These are phyloP conservation scores for Phallus indusiatus DNA, from an alignment of 768 basidiomycete species.

Conservation along the genomic window DNA sequence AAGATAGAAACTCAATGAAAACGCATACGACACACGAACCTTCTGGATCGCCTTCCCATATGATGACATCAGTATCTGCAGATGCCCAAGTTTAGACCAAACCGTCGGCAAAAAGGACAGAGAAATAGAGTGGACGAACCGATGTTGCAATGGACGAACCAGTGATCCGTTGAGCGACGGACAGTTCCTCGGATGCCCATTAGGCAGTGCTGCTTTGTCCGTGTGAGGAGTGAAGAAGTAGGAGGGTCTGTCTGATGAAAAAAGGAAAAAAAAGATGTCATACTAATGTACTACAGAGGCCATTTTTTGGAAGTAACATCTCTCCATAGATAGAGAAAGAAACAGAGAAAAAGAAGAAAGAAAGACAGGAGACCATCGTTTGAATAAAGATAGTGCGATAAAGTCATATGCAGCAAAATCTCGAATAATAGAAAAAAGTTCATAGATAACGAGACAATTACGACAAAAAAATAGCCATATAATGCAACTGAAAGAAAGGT, in stretches of 20 bases:
- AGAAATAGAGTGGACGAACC: slow-evolving; percentile 39
- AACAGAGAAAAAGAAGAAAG: neutral
- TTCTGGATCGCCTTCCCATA: slow-evolving; percentile 86
- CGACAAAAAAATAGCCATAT: neutral
- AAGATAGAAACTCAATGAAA: neutral
- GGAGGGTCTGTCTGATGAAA: slow-evolving; percentile 64
- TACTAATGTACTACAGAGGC: neutral
- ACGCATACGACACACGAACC: slow-evolving; percentile 17
- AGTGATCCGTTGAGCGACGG: slow-evolving; percentile 84
- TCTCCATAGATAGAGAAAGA: neutral
- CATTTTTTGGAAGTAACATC: neutral
- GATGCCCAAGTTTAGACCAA: too few species aligned
- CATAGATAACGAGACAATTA: neutral
- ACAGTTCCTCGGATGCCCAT: slow-evolving; percentile 98
- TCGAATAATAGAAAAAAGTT: neutral
- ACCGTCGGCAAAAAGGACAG: neutral
- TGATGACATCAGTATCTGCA: slow-evolving; percentile 88
- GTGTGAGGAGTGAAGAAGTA: slow-evolving; percentile 74
- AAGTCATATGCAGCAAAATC: neutral
- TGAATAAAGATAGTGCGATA: neutral
- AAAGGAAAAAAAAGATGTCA: slow-evolving; percentile 9
- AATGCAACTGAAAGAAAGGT: neutral
- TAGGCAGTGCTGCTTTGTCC: slow-evolving; percentile 92
- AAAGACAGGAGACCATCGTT: too few species aligned
- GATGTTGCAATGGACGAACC: slow-evolving; percentile 98